These are phyloP conservation scores for Fusarium secorum DNA, from an alignment of 2,329 filamentous ascomycete genomes.

Conservation along the genomic window DNA sequence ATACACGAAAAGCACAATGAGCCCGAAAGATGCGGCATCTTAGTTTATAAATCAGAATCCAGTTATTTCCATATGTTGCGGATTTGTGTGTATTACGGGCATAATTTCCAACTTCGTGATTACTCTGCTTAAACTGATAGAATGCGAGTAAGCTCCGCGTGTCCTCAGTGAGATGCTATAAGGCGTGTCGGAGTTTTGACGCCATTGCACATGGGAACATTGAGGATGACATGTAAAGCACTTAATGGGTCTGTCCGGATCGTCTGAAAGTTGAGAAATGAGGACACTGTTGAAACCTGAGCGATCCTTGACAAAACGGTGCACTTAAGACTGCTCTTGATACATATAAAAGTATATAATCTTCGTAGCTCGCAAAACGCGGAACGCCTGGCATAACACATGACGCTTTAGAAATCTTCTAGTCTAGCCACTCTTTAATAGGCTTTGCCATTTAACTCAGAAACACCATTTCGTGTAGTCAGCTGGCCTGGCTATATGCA, in stretches of 20 bases:
- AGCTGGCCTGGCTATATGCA: background rate
- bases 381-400: constrained; percentile 27
- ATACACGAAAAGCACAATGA: background rate
- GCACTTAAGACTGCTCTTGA: background rate
- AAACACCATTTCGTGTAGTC: background rate
- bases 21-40: background rate
- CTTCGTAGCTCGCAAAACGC: constrained; percentile 1
- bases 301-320: background rate
- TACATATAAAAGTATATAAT: constrained; percentile 1
- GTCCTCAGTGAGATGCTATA: background rate
- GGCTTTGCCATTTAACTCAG: background rate
- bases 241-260: background rate
- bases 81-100: background rate
- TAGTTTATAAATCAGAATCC: background rate
- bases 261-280: background rate
- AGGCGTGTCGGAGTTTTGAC: background rate
- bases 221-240: background rate
- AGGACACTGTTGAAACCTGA: background rate
- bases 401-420: constrained; percentile 23
- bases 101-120: background rate
- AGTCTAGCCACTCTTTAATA: constrained; percentile 22
- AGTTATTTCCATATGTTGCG: background rate
- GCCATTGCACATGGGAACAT: background rate
- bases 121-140: background rate
- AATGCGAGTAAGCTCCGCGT: background rate